Evolutionary conservation across 2,329 filamentous ascomycete genomes (phyloP), one percentile per base, ranked within the genome.

Genomic region (Ceratocystis albifundus): DNA sequence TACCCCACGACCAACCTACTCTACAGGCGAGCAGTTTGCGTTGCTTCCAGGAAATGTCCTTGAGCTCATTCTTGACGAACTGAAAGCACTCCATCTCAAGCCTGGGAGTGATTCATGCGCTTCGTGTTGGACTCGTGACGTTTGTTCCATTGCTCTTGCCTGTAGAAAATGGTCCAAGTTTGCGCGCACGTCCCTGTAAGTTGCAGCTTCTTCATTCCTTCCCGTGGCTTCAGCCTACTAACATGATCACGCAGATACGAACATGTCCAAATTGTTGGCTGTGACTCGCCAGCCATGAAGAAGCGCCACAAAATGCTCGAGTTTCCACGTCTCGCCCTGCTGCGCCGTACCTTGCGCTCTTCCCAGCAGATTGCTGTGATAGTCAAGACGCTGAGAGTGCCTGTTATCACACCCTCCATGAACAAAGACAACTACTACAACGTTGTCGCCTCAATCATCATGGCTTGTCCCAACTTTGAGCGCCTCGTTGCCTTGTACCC

Each of bases 401-500:
- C 82, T 0, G 77, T 79, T 4, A 69, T 77, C 10, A 76, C 77
- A 0, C 74, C 75, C 32, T 74, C 75, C 12, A 72, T 76, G n/a
- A 70, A 75, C 10, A 62, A 74, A 20, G 79, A 80, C 45, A 76
- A 80, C 59, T 86, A 87, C 70, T 78, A 84, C 68, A 79, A 84
- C 69, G 72, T 83, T 2, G 77, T 86, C 1, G 83, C 84, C 0
- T 80, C 84, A 4, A 74, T 87, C 28, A 77, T 87, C 67, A 85
- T 86, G 83, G 80, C 82, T 0, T 87, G 84, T 66, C 84, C 84
- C 1, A 86, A 87, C 69, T 75, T 88, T 10, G 84, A 87, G 73
- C 77, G 78, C 62, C 74, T 87, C 5, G 74, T 78, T 10, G 84
- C 84, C 0, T 80, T 82, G 48, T 77, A 82, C 65, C 77, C 80